A percentile compares a stretch with the other conserved stretches of the same genome.
phyloP scores from a whole-genome alignment of 1,284 basidiomycete species.

The Sanghuangporus baumii region DNA sequence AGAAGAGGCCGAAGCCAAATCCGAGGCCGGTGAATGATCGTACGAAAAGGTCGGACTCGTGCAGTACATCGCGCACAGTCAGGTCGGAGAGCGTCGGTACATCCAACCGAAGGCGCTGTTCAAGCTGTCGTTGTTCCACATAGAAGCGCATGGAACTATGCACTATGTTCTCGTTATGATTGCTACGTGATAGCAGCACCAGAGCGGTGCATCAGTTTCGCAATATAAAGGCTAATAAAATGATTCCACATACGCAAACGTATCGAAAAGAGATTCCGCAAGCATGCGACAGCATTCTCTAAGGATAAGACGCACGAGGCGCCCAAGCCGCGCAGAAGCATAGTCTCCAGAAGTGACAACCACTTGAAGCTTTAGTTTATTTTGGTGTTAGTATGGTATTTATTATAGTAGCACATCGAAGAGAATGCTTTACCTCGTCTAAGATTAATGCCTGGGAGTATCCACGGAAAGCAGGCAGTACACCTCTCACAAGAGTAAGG shows the following conservation, averaged over 20 bases:
- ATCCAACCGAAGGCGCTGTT: slow-evolving; percentile 70
- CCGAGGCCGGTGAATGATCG: slow-evolving; percentile 64
- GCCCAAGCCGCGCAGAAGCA: slow-evolving; percentile 46
- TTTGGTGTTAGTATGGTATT: not conserved
- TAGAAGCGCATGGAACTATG: slow-evolving; percentile 64
- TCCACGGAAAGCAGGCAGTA: slow-evolving; percentile 72
- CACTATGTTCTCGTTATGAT: slow-evolving; percentile 63
- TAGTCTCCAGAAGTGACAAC: slow-evolving; percentile 58
- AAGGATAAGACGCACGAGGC: slow-evolving; percentile 41
- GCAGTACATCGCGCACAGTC: slow-evolving; percentile 63
- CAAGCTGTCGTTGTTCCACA: slow-evolving; percentile 71
- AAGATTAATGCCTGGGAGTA: slow-evolving; percentile 80
- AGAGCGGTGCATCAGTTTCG: not conserved
- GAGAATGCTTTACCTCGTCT: slow-evolving; percentile 55
- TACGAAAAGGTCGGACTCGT: slow-evolving; percentile 77
- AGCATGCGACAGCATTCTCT: slow-evolving; percentile 60
- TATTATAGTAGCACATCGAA: slow-evolving; percentile 2
- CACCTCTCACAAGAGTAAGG: slow-evolving; percentile 62
- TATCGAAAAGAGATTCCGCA: slow-evolving; percentile 61
- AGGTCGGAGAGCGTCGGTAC: slow-evolving; percentile 72
- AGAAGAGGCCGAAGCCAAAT: slow-evolving; percentile 59
- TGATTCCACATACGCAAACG: slow-evolving; percentile 53
- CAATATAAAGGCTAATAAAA: slow-evolving; percentile 16
- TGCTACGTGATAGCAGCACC: slow-evolving; percentile 31
- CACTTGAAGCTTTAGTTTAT: slow-evolving; percentile 49